Evolutionary conservation across 2,329 filamentous ascomycete species (phyloP), one percentile per base, ranked within the genome.

Genomic region (Colletotrichum noveboracense): DNA sequence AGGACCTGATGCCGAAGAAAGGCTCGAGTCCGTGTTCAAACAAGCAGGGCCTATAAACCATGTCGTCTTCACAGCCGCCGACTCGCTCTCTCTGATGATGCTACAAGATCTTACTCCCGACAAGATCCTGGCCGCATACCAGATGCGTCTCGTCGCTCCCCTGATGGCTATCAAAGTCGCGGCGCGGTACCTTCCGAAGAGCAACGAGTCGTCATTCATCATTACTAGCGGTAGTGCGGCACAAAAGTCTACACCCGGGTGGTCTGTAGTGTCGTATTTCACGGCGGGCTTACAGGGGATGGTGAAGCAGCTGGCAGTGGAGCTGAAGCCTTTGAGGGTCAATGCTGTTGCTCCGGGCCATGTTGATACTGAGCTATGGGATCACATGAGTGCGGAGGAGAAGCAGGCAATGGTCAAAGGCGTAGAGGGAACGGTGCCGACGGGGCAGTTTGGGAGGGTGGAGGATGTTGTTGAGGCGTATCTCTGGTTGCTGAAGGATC

Each of bases 51-150:
- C 34, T 3, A 74, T 82, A 62, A 78, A 72, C 75, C 91, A 93
- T 78, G 85, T 93, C 30, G 83, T 91, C 43, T 90, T 87, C 82
- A 92, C 91, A 0, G 91, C 91, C 0, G 91, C 88, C 14, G 88
- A 89, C 75, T 76, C 83, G 13, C 82, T 80, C 13, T 67, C 83
- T 4, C 79, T 73, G 12, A 73, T 64, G 21, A 73, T 70, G 4
- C 77, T 92, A 5, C 70, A 80, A 6, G 85, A 88, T 1, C 78
- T 89, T 28, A 85, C 81, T 1, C 79, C 88, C 34, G 81, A 85
- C 1, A 82, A 82, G 18, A 84, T 88, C 26, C 79, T 60, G 13
- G 13, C 48, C 9, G 64, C 70, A 4, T 72, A 85, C 30, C 86
- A 87, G 77, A 85, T 92, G 9, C 87, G 90, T 6, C 88, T 89